Evolutionary conservation across 2,329 filamentous ascomycete genomes (phyloP).

Genomic region (Verticillium albo-atrum): DNA sequence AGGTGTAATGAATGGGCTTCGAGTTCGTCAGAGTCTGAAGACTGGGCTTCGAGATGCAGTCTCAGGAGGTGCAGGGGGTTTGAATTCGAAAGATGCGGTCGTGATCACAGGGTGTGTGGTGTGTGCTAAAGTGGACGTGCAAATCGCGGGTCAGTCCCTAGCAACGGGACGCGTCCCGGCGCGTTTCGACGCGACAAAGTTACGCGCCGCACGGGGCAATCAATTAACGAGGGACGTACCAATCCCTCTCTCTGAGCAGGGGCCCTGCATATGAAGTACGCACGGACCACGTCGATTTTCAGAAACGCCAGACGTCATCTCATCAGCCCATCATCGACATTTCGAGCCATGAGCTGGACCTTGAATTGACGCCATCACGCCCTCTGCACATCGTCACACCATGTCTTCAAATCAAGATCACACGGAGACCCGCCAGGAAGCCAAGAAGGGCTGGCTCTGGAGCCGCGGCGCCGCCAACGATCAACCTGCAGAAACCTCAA

Average conservation of each 20-base stretch:
- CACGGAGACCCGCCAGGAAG: background rate
- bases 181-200: conserved; percentile 13
- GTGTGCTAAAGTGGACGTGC: conserved; percentile 1
- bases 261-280: background rate
- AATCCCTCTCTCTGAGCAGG: background rate
- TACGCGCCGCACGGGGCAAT: conserved; percentile 5
- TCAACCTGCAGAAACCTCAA: background rate
- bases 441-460: background rate
- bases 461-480: background rate
- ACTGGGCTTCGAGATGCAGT: background rate
- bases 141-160: conserved; percentile 1
- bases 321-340: conserved; percentile 1
- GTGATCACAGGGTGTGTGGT: background rate
- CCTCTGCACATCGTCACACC: background rate
- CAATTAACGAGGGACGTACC: conserved; percentile 10
- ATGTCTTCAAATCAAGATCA: background rate
- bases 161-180: conserved; percentile 7
- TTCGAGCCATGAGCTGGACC: background rate
- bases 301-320: conserved; percentile 13
- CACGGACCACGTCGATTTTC: conserved; percentile 9
- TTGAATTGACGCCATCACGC: background rate
- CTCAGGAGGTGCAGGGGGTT: background rate
- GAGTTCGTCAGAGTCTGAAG: background rate
- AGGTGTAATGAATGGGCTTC: background rate
- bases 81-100: background rate